These are phyloP conservation scores for Nepenthes mirabilis DNA, from an alignment of 148 eudicot species.

Conservation along the genomic window DNA sequence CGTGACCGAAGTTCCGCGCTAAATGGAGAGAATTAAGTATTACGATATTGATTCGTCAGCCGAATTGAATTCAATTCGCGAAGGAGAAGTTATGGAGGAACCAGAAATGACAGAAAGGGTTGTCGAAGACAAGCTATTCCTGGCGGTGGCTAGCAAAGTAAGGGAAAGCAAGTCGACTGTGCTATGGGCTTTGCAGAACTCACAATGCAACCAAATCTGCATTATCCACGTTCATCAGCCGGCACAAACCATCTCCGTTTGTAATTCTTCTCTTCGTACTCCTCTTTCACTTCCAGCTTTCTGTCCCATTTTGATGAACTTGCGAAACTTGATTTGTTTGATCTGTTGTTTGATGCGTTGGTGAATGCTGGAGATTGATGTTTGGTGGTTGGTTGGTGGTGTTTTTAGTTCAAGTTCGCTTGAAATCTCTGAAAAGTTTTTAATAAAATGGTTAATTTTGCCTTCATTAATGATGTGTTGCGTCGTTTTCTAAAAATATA, in stretches of 20 bases:
- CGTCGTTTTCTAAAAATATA: too few species aligned
- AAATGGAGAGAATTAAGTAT: conserved; percentile 8
- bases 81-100: conserved; percentile 15
- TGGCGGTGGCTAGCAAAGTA: conserved; percentile 26
- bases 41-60: conserved; percentile 13
- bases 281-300: too few species aligned
- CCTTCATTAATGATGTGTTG: too few species aligned
- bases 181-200: conserved; percentile 30
- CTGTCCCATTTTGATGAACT: too few species aligned
- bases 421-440: too few species aligned
- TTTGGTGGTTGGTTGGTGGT: too few species aligned
- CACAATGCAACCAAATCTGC: conserved; percentile 23
- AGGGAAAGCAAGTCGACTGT: conserved; percentile 20
- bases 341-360: not conserved
- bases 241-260: conserved; percentile 26
- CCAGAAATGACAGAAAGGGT: not conserved
- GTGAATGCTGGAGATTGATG: too few species aligned
- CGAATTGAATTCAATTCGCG: conserved; percentile 10
- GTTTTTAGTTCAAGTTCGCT: too few species aligned
- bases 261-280: conserved; percentile 8
- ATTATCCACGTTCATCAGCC: conserved; percentile 34
- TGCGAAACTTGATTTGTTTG: not conserved
- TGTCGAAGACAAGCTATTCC: conserved; percentile 28
- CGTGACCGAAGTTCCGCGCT: not conserved
- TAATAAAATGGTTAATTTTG: too few species aligned